phyloP scores from a whole-genome alignment of 2,329 filamentous ascomycete species.

The Apiospora rasikravindrae region DNA sequence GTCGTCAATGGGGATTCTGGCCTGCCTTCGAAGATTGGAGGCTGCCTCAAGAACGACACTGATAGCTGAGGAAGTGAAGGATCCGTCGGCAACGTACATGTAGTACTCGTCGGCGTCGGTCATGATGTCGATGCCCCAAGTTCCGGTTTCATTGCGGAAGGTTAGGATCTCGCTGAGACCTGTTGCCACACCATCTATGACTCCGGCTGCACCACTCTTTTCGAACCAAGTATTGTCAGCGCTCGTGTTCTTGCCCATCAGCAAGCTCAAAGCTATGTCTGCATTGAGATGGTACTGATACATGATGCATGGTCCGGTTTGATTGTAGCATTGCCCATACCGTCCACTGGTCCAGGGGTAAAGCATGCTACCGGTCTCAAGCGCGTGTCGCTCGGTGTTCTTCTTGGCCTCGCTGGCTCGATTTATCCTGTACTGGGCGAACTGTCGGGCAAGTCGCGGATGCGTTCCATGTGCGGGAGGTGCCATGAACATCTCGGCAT shows the following conservation, averaged over 20 bases:
- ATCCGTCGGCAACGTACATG: conserved; percentile 16
- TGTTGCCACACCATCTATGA: conserved; percentile 6
- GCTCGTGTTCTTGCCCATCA: conserved; percentile 16
- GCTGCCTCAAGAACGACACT: conserved; percentile 3
- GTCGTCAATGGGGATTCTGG: background rate
- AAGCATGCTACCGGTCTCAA: conserved; percentile 14
- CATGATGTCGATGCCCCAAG: conserved; percentile 18
- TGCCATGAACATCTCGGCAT: conserved; percentile 20
- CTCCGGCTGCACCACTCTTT: background rate
- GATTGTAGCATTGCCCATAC: conserved; percentile 18
- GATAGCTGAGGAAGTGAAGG: conserved; percentile 5
- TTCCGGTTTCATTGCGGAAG: background rate
- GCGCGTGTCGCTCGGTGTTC: conserved; percentile 13
- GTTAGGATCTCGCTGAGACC: conserved; percentile 1
- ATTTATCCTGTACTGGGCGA: conserved; percentile 11
- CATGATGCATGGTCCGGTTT: conserved; percentile 13
- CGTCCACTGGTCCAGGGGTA: conserved; percentile 19
- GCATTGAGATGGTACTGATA: conserved; percentile 17
- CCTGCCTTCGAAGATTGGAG: background rate
- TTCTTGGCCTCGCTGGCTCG: background rate
- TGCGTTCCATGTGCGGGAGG: conserved; percentile 6
- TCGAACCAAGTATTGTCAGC: conserved; percentile 7
- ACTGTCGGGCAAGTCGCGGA: conserved; percentile 15
- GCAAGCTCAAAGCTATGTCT: conserved; percentile 2
- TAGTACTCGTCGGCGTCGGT: conserved; percentile 20